Percentiles rank a stretch among this genome's conserved stretches.
phyloP scores from a whole-genome alignment of 1,139 yeast species.

The Magnusiomyces paraingens region DNA sequence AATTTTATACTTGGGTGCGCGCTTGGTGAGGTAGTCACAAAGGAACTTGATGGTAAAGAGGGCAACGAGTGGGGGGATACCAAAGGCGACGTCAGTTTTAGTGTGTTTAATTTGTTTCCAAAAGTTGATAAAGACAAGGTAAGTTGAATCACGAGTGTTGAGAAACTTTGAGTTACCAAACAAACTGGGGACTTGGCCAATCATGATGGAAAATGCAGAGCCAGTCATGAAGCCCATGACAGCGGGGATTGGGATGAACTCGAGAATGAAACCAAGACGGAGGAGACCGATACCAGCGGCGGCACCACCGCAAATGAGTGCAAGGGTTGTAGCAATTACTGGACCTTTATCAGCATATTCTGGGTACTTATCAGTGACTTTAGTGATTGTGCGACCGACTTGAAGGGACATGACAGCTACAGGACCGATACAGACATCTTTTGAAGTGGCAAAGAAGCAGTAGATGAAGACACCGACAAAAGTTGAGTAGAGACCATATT shows the following conservation, averaged over 20 bases:
- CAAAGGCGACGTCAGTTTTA: slow-evolving; percentile 81
- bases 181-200: slow-evolving; percentile 81
- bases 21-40: slow-evolving; percentile 50
- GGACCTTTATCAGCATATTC: slow-evolving; percentile 37
- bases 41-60: slow-evolving; percentile 45
- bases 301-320: slow-evolving; percentile 79
- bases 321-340: slow-evolving; percentile 66
- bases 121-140: slow-evolving; percentile 61
- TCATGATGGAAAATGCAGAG: slow-evolving; percentile 74
- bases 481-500: slow-evolving; percentile 86
- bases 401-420: slow-evolving; percentile 94
- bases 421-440: slow-evolving; percentile 94
- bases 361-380: slow-evolving; percentile 50
- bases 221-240: slow-evolving; percentile 96
- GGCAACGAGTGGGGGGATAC: slow-evolving; percentile 63
- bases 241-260: slow-evolving; percentile 85
- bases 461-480: slow-evolving; percentile 88
- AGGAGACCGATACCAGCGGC: slow-evolving; percentile 76
- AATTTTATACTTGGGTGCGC: slow-evolving; percentile 54
- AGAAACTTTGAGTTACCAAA: slow-evolving; percentile 65
- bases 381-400: slow-evolving; percentile 68
- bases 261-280: slow-evolving; percentile 81
- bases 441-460: slow-evolving; percentile 87
- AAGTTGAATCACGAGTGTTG: slow-evolving; percentile 68
- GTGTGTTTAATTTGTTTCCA: slow-evolving; percentile 65